Evolutionary conservation across 306 rosid genomes (phyloP).

Genomic region (Astragalus membranaceus): DNA sequence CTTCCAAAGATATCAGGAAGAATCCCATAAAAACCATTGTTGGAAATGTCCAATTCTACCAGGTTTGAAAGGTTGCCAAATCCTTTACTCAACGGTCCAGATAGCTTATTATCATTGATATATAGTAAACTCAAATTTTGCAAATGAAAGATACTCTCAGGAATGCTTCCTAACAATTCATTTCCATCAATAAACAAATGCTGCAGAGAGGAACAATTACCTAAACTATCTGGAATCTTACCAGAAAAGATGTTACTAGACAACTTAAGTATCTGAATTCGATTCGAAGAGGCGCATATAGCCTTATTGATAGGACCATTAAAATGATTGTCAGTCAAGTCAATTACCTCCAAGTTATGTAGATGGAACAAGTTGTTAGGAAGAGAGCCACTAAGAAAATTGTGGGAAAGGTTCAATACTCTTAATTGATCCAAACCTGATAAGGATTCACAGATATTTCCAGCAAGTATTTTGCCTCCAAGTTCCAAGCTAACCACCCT

Average conservation of each 20-base stretch:
- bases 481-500: conserved; percentile 22
- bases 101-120: conserved; percentile 16
- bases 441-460: conserved; percentile 18
- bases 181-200: conserved; percentile 11
- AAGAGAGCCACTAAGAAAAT: conserved; percentile 14
- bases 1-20: conserved; percentile 17
- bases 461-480: conserved; percentile 10
- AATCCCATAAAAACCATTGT: conserved; percentile 12
- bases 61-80: conserved; percentile 13
- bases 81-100: background rate
- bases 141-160: conserved; percentile 17
- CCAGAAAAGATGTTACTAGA: conserved; percentile 17
- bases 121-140: conserved; percentile 3
- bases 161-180: conserved; percentile 15
- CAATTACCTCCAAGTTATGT: conserved; percentile 21
- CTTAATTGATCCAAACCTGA: conserved; percentile 24
- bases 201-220: conserved; percentile 19
- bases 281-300: background rate
- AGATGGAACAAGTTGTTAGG: conserved; percentile 19
- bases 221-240: conserved; percentile 12
- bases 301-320: background rate
- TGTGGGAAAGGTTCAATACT: conserved; percentile 21
- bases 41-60: conserved; percentile 20
- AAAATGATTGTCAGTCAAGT: conserved; percentile 17
- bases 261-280: background rate